phyloP scores from a whole-genome alignment of 176 grass and related monocot species.

The Coix lacrymajobi region DNA sequence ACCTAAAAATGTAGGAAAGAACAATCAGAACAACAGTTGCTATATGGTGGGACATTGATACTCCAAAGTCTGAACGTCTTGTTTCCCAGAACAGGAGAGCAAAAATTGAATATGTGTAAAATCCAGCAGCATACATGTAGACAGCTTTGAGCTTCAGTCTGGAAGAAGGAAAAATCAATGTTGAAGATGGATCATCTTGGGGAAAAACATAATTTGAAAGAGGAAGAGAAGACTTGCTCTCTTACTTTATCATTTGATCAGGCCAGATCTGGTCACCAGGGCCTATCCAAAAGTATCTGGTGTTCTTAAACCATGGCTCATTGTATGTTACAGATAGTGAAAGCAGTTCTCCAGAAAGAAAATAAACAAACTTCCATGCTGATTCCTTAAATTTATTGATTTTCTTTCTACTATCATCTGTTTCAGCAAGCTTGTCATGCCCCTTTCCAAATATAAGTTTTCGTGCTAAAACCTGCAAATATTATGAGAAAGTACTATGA shows the following conservation, averaged over 20 bases:
- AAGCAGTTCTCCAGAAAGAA: conserved; percentile 65
- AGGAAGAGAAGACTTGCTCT: conserved; percentile 13
- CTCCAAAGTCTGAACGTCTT: conserved; percentile 68
- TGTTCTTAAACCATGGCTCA: conserved; percentile 82
- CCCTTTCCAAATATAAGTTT: conserved; percentile 55
- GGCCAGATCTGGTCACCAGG: conserved; percentile 86
- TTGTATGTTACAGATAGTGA: conserved; percentile 83
- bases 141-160: conserved; percentile 85
- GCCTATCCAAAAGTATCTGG: conserved; percentile 79
- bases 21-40: conserved; percentile 74
- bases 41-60: conserved; percentile 88
- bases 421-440: conserved; percentile 52
- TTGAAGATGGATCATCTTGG: not conserved
- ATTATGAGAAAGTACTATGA: conserved; percentile 7
- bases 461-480: conserved; percentile 52
- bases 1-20: conserved; percentile 88
- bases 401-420: conserved; percentile 59
- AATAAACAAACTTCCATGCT: conserved; percentile 90
- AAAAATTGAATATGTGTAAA: conserved; percentile 96
- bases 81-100: conserved; percentile 96
- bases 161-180: conserved; percentile 24
- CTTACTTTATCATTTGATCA: conserved; percentile 90
- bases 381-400: conserved; percentile 96
- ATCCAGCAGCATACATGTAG: conserved; percentile 92
- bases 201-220: not conserved